A percentile compares a stretch with the other conserved stretches of the same genome.
phyloP scores from a whole-genome alignment of 2,329 filamentous ascomycete genomes.

The Diplodia scrobiculata region DNA sequence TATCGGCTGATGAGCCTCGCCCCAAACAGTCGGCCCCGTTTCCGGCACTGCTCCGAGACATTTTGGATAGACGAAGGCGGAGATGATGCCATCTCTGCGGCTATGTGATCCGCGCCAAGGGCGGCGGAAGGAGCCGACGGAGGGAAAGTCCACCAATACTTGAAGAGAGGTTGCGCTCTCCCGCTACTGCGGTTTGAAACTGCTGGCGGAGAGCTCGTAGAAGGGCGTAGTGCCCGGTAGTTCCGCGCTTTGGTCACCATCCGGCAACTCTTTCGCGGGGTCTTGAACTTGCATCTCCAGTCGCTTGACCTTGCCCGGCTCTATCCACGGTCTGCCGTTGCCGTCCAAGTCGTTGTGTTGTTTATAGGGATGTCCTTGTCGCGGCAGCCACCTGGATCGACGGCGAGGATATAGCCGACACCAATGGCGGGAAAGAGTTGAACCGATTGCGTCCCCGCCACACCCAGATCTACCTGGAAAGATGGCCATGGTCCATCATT shows the following conservation, averaged over 20 bases:
- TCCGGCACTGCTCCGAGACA: slow-evolving; percentile 1
- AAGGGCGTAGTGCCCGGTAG: background rate
- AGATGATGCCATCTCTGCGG: background rate
- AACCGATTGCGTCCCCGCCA: too few relatives aligned
- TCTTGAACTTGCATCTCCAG: background rate
- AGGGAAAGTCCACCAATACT: background rate
- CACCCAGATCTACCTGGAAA: too few relatives aligned
- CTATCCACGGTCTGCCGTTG: background rate
- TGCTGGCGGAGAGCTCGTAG: background rate
- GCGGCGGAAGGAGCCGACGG: background rate
- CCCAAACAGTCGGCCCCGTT: background rate
- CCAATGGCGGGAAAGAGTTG: too few relatives aligned
- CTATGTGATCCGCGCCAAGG: background rate
- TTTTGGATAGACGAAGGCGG: slow-evolving; percentile 10
- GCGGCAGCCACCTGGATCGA: too few relatives aligned
- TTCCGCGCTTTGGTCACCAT: background rate
- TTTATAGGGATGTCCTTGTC: too few relatives aligned
- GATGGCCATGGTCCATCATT: too few relatives aligned
- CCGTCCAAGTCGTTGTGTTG: background rate
- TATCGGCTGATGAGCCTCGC: background rate
- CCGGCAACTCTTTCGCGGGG: background rate
- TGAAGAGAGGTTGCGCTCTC: background rate
- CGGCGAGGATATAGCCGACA: too few relatives aligned
- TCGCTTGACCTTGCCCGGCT: background rate
- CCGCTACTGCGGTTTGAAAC: background rate